Base-by-base conservation (phyloP, 352 stramenopile genomes). In the Blastocystis sp. region DNA sequence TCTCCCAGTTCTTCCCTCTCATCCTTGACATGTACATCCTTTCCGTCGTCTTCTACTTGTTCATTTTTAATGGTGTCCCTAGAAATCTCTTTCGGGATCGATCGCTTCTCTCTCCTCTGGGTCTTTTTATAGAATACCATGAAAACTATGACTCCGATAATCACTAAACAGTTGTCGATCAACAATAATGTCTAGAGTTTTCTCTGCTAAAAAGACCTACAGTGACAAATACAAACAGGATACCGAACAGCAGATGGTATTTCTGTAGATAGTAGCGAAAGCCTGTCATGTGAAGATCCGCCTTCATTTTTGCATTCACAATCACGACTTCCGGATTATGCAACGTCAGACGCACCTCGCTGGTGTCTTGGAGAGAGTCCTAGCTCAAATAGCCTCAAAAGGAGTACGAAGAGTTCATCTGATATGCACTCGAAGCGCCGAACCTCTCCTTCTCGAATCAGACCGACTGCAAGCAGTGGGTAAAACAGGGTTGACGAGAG, bases 321-420 rank as follows among this genome's bases (percentile, higher is more conserved):
- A 84, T 11, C 15, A 84, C 50, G 45, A 84, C 73, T 18, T 45
- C 43, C 20, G 73, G 73, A 50, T 84, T 84, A 55, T 84, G 53
- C 8, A 84, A 26, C 11, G 45, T 84, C 3, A 84, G 20, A 5
- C 54, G 73, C 29, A 84, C 41, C n/a, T 9, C 13, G 13, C 68
- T 50, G 7, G 54, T 43, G 13, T 63, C n/a, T 8, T 29, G 34
- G 11, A 47, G 9, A 23, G 41, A n/a, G 3, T 6, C 15, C 70
- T 80, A 80, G 18, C 5, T 29, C 47, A 62, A 84, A 13, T 68
- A 3, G 45, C 3, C 11, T 2, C 4, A 47, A 47, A 34, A 47
- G n/a, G 23, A 47, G 37, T 29, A 84, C 73, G 20, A 66, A 53
- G 34, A 34, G n/a, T 15, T 50, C 55, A 63, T 84, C 20, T 0